Percentiles rank a stretch among this genome's conserved stretches.
phyloP scores from a whole-genome alignment of 108 stramenopile species.

The Cylindrotheca closterium region DNA sequence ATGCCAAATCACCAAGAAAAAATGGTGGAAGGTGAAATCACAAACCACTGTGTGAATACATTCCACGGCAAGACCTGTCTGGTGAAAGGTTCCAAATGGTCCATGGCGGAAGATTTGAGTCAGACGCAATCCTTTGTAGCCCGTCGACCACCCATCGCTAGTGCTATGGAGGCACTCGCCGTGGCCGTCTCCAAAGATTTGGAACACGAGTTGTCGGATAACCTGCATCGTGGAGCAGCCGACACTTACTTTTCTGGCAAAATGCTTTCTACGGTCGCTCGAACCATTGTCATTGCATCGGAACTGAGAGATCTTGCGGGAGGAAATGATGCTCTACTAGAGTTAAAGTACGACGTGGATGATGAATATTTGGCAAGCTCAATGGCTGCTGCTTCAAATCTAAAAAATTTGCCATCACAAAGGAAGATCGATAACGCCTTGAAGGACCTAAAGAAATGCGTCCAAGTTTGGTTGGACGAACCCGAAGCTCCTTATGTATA shows the following conservation, averaged over 20 bases:
- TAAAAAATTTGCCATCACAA: conserved; percentile 40
- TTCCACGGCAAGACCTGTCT: conserved; percentile 36
- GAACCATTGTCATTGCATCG: conserved; percentile 70
- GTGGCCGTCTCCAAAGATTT: conserved; percentile 46
- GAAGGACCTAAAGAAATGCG: conserved; percentile 39
- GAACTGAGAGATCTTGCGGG: conserved; percentile 42
- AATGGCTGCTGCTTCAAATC: conserved; percentile 12
- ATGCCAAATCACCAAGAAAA: conserved; percentile 56
- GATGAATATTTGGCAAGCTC: conserved; percentile 1
- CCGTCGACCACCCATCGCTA: conserved; percentile 47
- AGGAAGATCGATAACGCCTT: conserved; percentile 46
- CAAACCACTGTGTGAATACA: conserved; percentile 17
- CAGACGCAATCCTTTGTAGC: conserved; percentile 45
- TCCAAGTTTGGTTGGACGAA: conserved; percentile 79
- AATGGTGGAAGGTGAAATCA: conserved; percentile 13
- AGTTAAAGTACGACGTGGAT: conserved; percentile 31
- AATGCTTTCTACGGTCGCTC: conserved; percentile 73
- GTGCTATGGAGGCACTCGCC: conserved; percentile 41
- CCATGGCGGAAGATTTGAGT: conserved; percentile 20
- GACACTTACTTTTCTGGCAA: conserved; percentile 94
- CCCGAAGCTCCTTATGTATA: conserved; percentile 67
- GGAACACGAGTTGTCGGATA: conserved; percentile 53
- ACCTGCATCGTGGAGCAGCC: conserved; percentile 77
- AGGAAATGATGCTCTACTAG: conserved; percentile 14
- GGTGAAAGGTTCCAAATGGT: conserved; percentile 24